Evolutionary conservation across 768 basidiomycete species (phyloP).

Genomic region (Boletus rubescentipes): DNA sequence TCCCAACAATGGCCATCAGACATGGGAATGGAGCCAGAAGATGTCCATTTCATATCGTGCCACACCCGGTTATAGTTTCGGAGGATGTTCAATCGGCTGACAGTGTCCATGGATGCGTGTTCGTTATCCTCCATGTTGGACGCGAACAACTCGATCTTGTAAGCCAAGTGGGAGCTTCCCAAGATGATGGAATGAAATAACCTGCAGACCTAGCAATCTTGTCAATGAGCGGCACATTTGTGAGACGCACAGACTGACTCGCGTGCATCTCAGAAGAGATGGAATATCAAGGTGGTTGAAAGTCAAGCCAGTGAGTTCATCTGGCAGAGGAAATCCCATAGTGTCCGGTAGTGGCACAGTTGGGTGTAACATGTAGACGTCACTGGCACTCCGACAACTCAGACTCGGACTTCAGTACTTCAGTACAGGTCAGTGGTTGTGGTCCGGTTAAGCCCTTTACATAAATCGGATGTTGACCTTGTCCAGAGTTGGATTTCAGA

Average conservation of each 20-base stretch:
- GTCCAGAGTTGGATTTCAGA: constrained; percentile 10
- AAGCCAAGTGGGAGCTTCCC: constrained; percentile 25
- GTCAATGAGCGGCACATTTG: not conserved
- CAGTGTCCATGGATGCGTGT: constrained; percentile 17
- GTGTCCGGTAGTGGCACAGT: too few species aligned
- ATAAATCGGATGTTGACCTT: not conserved
- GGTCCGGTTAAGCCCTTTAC: not conserved
- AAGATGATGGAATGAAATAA: constrained; percentile 28
- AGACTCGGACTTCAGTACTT: not conserved
- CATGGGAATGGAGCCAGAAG: constrained; percentile 13
- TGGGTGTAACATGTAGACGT: too few species aligned
- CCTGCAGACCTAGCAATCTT: constrained; percentile 28
- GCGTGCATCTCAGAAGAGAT: constrained; percentile 28
- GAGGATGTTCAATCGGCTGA: constrained; percentile 27
- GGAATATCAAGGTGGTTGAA: constrained; percentile 30
- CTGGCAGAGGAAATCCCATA: constrained; percentile 30
- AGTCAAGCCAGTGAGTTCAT: constrained; percentile 28
- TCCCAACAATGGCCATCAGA: constrained; percentile 32
- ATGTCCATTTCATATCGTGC: constrained; percentile 26
- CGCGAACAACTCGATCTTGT: constrained; percentile 32
- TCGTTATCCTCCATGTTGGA: constrained; percentile 28
- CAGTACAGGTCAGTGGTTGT: too few species aligned
- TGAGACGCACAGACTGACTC: constrained; percentile 16
- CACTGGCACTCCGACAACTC: not conserved
- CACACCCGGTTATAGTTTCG: constrained; percentile 29